Evolutionary conservation across 2,329 filamentous ascomycete species (phyloP).

Genomic region (Chalaropsis ovoidea): DNA sequence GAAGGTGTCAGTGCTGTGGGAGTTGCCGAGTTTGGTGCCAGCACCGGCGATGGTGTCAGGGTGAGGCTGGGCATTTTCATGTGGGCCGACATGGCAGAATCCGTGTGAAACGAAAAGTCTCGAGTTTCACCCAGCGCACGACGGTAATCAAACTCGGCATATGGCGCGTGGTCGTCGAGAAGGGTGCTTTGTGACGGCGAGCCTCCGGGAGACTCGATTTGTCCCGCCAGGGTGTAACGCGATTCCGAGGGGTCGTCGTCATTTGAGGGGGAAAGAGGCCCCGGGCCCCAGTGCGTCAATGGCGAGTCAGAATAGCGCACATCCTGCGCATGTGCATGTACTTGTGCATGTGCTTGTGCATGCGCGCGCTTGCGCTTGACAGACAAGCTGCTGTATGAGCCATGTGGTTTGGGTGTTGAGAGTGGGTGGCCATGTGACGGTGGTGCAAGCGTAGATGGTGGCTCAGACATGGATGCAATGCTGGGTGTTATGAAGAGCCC

Average conservation of each 20-base stretch:
- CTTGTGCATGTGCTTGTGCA: neutral
- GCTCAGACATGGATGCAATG: neutral
- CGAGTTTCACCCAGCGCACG: constrained; percentile 40
- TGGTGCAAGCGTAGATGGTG: neutral
- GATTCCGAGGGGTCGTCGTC: constrained; percentile 19
- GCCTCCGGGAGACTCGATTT: constrained; percentile 36
- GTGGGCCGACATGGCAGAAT: neutral
- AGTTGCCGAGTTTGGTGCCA: neutral
- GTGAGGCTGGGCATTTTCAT: neutral
- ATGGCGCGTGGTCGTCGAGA: constrained; percentile 38
- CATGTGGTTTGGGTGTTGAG: neutral
- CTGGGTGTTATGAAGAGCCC: constrained; percentile 2
- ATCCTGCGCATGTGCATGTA: constrained; percentile 2
- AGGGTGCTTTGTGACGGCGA: constrained; percentile 19
- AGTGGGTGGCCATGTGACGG: constrained; percentile 3
- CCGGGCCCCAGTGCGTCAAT: neutral
- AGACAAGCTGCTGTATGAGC: neutral
- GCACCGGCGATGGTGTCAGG: neutral
- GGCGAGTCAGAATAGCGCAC: neutral
- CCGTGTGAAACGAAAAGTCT: constrained; percentile 26
- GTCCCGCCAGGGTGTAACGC: constrained; percentile 38
- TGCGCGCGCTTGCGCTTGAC: constrained; percentile 17
- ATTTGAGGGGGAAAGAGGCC: neutral
- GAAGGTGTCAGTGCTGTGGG: neutral
- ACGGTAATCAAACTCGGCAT: constrained; percentile 49